Base-by-base conservation (phyloP, 75 land plant species). In the Cryptomeria japonica region DNA sequence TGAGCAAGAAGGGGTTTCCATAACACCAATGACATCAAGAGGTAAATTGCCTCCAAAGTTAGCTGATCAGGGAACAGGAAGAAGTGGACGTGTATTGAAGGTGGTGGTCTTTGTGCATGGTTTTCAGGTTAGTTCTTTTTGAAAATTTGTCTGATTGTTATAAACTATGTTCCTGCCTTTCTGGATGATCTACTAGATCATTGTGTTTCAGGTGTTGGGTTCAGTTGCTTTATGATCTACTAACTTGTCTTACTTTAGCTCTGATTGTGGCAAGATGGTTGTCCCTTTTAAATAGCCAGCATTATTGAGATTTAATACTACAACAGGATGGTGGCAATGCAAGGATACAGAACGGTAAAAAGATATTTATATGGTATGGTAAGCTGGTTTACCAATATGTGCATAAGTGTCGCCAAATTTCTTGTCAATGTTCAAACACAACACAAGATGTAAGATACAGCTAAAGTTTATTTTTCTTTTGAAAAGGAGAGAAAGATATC, bases 21-120 rank as follows among this genome's bases (percentile, higher is more conserved):
- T n/a, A 31, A 53, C 49, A 70, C 75, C 31, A 22, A 61, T 19
- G 38, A 84, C 38, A 58, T 3, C 46, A 80, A 86, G 87, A 58
- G 78, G 36, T 53, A 90, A 85, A 79, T 46, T 86, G n/a, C 42
- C 79, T 64, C 61, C 72, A 58, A 91, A 88, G 80, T 68, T 31
- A 79, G 14, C 88, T 58, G 91, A 61, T 64, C n/a, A 47, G 58
- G 64, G 19, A 41, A 0, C 16, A 41, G 89, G 75, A 78, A 85
- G 84, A 84, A 90, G 31, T 78, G 89, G 91, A 56, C 93, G 93
- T 75, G 58, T 89, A 9, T 85, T 95, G 78, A 92, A 87, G 84
- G 88, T 92, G 34, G 95, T 93, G 51, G 91, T 96, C 82, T 96
- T 96, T 89, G 98, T 96, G 14, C 98, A 96, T 92, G 98, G 98